Evolutionary conservation across 345 rosid species (phyloP).

Genomic region (Rubroshorea leprosula): DNA sequence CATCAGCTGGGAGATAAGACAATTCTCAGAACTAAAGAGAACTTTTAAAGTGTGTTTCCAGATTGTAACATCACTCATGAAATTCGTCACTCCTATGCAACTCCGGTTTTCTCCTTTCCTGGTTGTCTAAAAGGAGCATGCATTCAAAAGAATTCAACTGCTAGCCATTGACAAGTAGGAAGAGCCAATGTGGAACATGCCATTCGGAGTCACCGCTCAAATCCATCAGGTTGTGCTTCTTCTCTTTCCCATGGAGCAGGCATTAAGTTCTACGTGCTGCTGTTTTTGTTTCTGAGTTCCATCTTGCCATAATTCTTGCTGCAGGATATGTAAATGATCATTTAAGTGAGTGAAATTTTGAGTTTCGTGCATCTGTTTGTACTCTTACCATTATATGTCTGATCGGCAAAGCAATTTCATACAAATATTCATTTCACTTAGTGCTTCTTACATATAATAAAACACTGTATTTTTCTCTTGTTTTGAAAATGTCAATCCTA

Average conservation of each 20-base stretch:
- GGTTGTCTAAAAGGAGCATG: not conserved
- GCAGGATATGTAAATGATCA: not conserved
- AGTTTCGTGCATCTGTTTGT: too few species aligned
- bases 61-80: not conserved
- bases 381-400: too few species aligned
- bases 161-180: too few species aligned
- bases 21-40: not conserved
- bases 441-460: too few species aligned
- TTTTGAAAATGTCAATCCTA: too few species aligned
- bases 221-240: too few species aligned
- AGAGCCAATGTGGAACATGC: not conserved
- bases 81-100: not conserved
- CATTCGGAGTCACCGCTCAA: too few species aligned
- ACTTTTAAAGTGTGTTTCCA: not conserved
- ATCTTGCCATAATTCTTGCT: not conserved
- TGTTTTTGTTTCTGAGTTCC: too few species aligned
- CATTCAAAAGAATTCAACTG: not conserved
- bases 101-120: not conserved
- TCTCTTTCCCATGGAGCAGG: too few species aligned
- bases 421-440: too few species aligned
- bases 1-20: slow-evolving; percentile 5
- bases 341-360: not conserved
- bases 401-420: too few species aligned
- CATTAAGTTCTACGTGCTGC: not conserved
- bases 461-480: too few species aligned